phyloP scores from a whole-genome alignment of 1,284 basidiomycete species.

The Marasmius tenuissimus region DNA sequence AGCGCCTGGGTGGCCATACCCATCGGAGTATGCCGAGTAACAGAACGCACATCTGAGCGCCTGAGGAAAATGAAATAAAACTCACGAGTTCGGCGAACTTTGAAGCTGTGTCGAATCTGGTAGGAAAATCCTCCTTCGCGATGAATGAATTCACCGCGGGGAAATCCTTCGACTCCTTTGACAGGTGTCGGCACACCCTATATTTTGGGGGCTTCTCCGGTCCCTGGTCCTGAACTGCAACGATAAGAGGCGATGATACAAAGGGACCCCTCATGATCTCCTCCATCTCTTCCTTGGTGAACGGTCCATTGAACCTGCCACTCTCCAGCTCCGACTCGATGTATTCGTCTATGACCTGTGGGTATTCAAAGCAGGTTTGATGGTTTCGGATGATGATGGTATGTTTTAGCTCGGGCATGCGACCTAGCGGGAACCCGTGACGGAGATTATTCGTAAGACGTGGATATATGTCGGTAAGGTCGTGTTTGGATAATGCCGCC shows the following conservation, averaged over 20 bases:
- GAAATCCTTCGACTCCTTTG: slow-evolving; percentile 8
- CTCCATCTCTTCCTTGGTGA: slow-evolving; percentile 11
- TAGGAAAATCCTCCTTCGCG: too few species aligned
- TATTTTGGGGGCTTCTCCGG: slow-evolving; percentile 19
- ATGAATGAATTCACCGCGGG: slow-evolving; percentile 26
- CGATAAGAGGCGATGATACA: slow-evolving; percentile 17
- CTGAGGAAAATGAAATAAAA: too few species aligned
- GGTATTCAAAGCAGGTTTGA: background rate
- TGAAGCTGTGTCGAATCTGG: too few species aligned
- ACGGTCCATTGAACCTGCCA: background rate
- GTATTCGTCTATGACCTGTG: background rate
- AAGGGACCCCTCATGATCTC: slow-evolving; percentile 21
- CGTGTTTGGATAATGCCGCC: too few species aligned
- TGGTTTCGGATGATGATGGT: slow-evolving; percentile 14
- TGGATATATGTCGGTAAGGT: slow-evolving; percentile 21
- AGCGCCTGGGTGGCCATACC: too few species aligned
- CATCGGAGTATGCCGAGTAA: too few species aligned
- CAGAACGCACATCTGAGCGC: too few species aligned
- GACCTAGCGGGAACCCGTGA: slow-evolving; percentile 16
- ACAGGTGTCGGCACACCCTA: slow-evolving; percentile 23
- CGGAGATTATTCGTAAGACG: slow-evolving; percentile 21
- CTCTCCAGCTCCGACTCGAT: background rate
- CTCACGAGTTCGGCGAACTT: too few species aligned
- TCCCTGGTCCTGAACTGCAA: slow-evolving; percentile 11
- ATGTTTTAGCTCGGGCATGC: slow-evolving; percentile 6